Evolutionary conservation across 176 grass and related monocot genomes (phyloP), one percentile per base, ranked within the genome.

Genomic region (Oryza punctata): DNA sequence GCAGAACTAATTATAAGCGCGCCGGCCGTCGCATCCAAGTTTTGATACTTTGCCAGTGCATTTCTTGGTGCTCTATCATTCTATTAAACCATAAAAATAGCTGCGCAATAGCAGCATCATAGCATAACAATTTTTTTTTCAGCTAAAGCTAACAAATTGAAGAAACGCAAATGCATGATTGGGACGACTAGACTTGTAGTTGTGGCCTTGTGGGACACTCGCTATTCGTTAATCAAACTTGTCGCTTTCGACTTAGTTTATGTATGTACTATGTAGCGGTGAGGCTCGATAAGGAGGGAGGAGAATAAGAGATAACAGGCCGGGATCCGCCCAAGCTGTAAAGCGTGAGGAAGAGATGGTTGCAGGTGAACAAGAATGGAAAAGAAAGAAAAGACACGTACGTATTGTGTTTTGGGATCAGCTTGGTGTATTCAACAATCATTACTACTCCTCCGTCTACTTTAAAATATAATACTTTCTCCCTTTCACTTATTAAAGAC

Each of bases 311-410:
- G 23, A 25, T 25, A 44, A 9, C 60, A 25, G n/a, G n/a, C 28
- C 32, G 12, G 29, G 52, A 71, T 69, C 33, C 24, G 44, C 7
- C 61, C 14, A 7, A 59, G 59, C 13, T 82, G 85, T 87, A 87
- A 87, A 87, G 79, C 1, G 21, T 12, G 25, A 24, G 63, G 7
- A 33, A 25, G 37, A 70, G 26, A 70, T 16, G 25, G 79, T 70
- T 24, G 80, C 43, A 7, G 33, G 67, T 54, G 13, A 52, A 25
- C 27, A 37, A 30, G 13, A 80, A 15, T 0, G 5, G 14, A 44
- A 81, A 44, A 60, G 12, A 52, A 85, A 65, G 0, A 21, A 65
- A 76, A 64, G 43, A 6, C 11, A 6, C 19, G 77, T 76, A 76
- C 47, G 23, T 69, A 63, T 79, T 65, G 28, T 78, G 69, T 67